Conservation (phyloP, 768 basidiomycete genomes). For the Lyophyllum semitale region DNA sequence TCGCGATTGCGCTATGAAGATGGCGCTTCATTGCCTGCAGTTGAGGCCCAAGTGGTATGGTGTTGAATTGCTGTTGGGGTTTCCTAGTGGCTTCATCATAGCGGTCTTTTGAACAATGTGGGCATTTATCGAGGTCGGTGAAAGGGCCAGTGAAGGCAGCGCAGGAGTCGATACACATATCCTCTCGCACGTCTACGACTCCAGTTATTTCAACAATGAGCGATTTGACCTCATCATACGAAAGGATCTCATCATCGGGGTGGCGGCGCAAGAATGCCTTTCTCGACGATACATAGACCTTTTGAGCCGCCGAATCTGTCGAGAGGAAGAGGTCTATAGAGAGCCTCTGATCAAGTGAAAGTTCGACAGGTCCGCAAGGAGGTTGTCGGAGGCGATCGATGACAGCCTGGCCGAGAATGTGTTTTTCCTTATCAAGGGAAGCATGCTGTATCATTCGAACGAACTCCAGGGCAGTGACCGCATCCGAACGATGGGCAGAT, state of each 20-base stretch:
- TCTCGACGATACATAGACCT: conserved; percentile 3
- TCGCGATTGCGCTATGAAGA: conserved; percentile 5
- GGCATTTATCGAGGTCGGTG: not conserved
- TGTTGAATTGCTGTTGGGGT: conserved; percentile 13
- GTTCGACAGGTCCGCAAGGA: too few relatives aligned
- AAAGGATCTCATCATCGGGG: conserved; percentile 6
- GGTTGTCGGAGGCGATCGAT: too few relatives aligned
- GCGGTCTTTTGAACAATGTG: conserved; percentile 8
- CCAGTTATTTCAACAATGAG: conserved; percentile 9
- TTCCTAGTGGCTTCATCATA: conserved; percentile 12
- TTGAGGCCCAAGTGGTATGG: conserved; percentile 23
- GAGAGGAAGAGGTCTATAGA: too few relatives aligned
- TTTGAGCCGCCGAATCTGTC: conserved; percentile 5
- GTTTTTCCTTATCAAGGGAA: too few relatives aligned
- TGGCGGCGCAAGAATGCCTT: not conserved
- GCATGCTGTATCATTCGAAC: too few relatives aligned
- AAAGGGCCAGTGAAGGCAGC: conserved; percentile 9
- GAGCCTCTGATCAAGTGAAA: too few relatives aligned
- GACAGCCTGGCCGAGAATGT: too few relatives aligned
- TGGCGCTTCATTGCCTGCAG: conserved; percentile 23
- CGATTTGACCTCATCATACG: conserved; percentile 13
- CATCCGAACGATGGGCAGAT: too few relatives aligned
- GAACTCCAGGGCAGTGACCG: too few relatives aligned
- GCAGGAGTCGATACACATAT: conserved; percentile 15
- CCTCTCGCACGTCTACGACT: not conserved